phyloP scores from a whole-genome alignment of 1,284 basidiomycete genomes.

The Fomitiporia mediterranea region DNA sequence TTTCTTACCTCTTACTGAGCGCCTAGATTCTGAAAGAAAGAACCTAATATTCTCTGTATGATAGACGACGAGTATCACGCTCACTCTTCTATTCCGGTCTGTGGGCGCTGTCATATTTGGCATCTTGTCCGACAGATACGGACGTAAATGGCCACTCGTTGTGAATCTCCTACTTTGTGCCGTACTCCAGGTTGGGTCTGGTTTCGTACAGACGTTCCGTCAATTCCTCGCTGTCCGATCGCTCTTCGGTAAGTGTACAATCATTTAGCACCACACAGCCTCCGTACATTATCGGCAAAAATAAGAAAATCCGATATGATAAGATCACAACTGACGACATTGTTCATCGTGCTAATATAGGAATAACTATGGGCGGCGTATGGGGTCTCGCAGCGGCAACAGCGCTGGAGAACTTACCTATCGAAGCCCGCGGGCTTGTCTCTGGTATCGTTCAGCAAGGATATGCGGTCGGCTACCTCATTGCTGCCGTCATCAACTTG shows the following conservation, averaged over 20 bases:
- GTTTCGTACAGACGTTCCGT: constrained; percentile 63
- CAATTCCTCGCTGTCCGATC: constrained; percentile 72
- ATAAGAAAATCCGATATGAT: not conserved
- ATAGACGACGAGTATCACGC: constrained; percentile 81
- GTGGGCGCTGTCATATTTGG: constrained; percentile 84
- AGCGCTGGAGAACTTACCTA: constrained; percentile 87
- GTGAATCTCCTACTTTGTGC: constrained; percentile 68
- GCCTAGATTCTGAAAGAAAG: not conserved
- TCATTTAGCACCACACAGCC: too few species aligned
- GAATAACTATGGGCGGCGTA: constrained; percentile 80
- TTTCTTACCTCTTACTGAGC: not conserved
- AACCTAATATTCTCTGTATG: not conserved
- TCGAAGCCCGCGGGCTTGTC: constrained; percentile 80
- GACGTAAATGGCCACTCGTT: constrained; percentile 90
- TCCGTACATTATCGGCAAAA: not conserved
- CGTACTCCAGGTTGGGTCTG: constrained; percentile 75
- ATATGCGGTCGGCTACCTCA: constrained; percentile 48
- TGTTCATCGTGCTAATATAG: not conserved
- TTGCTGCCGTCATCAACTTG: constrained; percentile 71
- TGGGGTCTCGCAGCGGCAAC: constrained; percentile 77
- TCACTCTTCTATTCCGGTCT: constrained; percentile 89
- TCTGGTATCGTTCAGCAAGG: constrained; percentile 79
- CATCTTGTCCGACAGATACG: constrained; percentile 78
- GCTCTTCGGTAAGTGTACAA: constrained; percentile 54
- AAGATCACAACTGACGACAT: not conserved